Evolutionary conservation across 1,284 basidiomycete genomes (phyloP).

Genomic region (Melampsora americana): DNA sequence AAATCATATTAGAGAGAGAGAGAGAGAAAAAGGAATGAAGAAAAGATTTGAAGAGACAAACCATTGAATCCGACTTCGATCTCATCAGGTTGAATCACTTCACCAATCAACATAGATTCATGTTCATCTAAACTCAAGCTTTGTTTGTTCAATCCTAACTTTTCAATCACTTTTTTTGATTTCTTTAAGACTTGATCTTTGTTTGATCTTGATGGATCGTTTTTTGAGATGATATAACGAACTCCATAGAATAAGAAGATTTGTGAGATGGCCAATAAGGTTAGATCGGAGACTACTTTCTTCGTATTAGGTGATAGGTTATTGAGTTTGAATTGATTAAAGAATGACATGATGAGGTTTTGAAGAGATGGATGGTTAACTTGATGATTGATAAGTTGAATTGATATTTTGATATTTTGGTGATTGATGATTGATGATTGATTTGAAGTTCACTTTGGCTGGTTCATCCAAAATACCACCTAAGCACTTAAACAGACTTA

Average conservation of each 20-base stretch:
- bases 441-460: no score
- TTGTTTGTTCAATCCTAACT: conserved; percentile 20
- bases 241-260: conserved; percentile 43
- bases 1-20: no score
- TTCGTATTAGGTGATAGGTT: conserved; percentile 39
- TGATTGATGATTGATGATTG: no score
- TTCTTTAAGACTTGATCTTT: conserved; percentile 36
- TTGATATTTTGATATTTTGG: no score
- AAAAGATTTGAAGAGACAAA: conserved; percentile 7
- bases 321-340: conserved; percentile 20
- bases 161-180: conserved; percentile 37
- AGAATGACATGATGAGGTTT: conserved; percentile 10
- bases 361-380: background rate
- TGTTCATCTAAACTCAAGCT: conserved; percentile 33
- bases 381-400: background rate
- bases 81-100: conserved; percentile 40
- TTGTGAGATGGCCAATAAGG: conserved; percentile 39
- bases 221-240: conserved; percentile 25
- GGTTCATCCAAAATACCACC: no score
- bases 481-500: no score
- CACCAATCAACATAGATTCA: conserved; percentile 37
- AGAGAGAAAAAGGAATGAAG: no score
- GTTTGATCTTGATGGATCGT: conserved; percentile 24
- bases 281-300: conserved; percentile 36
- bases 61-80: conserved; percentile 42